Evolutionary conservation across 192 early-diverging fungal genomes (phyloP).

Genomic region (Dissophora ornata): DNA sequence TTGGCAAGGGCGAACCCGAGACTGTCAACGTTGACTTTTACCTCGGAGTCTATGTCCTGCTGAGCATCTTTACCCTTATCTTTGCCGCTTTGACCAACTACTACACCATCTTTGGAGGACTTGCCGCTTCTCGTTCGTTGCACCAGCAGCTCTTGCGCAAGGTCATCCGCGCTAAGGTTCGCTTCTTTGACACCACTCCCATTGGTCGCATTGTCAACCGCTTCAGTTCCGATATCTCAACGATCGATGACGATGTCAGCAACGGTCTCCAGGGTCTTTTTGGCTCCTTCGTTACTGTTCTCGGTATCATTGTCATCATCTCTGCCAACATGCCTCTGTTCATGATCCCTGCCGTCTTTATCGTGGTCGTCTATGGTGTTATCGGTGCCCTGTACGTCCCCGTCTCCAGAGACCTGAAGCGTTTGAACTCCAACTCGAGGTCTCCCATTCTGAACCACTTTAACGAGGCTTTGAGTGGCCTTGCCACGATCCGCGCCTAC

Average conservation of each 20-base stretch:
- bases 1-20: conserved; percentile 32
- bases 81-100: conserved; percentile 55
- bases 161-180: conserved; percentile 76
- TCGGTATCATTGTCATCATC: conserved; percentile 71
- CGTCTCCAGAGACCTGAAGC: conserved; percentile 89
- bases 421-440: conserved; percentile 82
- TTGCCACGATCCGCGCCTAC: conserved; percentile 88
- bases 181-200: conserved; percentile 94
- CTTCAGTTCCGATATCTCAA: conserved; percentile 88
- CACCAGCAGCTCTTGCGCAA: conserved; percentile 67
- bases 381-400: conserved; percentile 81
- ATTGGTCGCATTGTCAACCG: conserved; percentile 84
- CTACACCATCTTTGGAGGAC: conserved; percentile 58
- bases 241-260: conserved; percentile 75
- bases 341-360: conserved; percentile 70
- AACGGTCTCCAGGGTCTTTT: conserved; percentile 64
- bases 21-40: conserved; percentile 69
- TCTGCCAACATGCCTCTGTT: conserved; percentile 78
- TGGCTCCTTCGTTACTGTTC: conserved; percentile 60
- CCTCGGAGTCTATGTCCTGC: conserved; percentile 68
- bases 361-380: conserved; percentile 66
- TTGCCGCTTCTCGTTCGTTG: conserved; percentile 68
- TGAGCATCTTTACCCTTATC: conserved; percentile 61
- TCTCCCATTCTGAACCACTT: conserved; percentile 86
- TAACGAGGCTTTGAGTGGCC: conserved; percentile 81